Base-by-base conservation (phyloP, 139 green algal genomes). In the Chlamydomonas sp. region DNA sequence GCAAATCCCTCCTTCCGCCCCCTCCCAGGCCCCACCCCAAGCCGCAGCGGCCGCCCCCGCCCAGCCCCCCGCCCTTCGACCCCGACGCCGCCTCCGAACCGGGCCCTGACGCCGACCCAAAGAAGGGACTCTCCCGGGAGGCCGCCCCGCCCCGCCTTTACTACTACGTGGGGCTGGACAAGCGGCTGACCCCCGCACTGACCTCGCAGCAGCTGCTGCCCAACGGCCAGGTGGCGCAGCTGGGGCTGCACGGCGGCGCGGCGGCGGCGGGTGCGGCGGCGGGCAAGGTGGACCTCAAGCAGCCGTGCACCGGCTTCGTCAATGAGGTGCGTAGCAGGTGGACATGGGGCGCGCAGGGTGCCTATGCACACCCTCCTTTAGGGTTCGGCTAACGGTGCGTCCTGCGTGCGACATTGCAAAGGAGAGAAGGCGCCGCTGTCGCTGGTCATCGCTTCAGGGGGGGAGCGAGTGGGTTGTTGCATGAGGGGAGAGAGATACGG, bases 201-300 rank as follows among this genome's bases (percentile, higher is more conserved):
- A 95, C 96, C 9, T 93, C 97, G 85, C 90, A 98, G 31, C 94
- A 95, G 64, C 71, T 82, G 10, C 91, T 96, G 0, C 96, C 98
- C 49, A 91, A 93, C 61, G 73, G 89, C 63, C 86, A 93, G 83
- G 9, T 87, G 72, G 72, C 73, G n/a, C 62, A 64, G 62, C 58
- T 85, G 80, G 58, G 58, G 67, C 80, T 8, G 85, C 88, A 86
- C 20, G 91, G 61, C 83, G 77, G 64, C 68, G 88, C 57, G 91
- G 85, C 66, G 61, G 76, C 62, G 68, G 12, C 73, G 61, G 67
- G 31, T 10, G 59, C 61, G 66, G 72, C 79, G 49, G 82, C 73
- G 16, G 77, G 76, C 31, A 63, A 76, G 64, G 81, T 85, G n/a
- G 80, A 78, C 69, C 72, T 79, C 6, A 91, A 87, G 85, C 64